phyloP scores from a whole-genome alignment of 148 eudicot species.

The Amaranthus hypochondriacus region DNA sequence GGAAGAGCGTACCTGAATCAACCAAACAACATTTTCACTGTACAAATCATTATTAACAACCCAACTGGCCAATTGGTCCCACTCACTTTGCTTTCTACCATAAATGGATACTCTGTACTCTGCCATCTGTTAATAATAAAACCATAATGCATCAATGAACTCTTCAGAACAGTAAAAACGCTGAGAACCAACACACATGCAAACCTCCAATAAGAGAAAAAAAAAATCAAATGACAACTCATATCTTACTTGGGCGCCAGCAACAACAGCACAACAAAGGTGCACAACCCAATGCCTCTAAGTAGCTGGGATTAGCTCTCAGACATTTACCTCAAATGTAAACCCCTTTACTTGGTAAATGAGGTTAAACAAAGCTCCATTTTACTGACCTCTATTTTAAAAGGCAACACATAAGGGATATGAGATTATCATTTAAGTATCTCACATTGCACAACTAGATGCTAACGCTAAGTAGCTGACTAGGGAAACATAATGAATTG shows the following conservation, averaged over 20 bases:
- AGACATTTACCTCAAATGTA: no score
- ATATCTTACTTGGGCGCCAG: neutral
- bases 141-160: neutral
- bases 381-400: no score
- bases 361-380: no score
- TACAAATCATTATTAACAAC: slow-evolving; percentile 88
- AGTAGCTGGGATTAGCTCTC: no score
- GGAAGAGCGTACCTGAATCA: slow-evolving; percentile 65
- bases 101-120: slow-evolving; percentile 94
- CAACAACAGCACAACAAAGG: no score
- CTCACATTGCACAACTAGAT: no score
- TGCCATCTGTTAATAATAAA: slow-evolving; percentile 74
- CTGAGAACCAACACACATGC: neutral
- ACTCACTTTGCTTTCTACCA: slow-evolving; percentile 97
- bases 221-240: neutral
- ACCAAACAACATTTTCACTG: slow-evolving; percentile 98
- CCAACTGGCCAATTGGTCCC: slow-evolving; percentile 99
- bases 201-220: neutral
- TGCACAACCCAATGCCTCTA: no score
- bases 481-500: no score
- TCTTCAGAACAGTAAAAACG: neutral
- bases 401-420: no score
- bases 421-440: no score
- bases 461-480: no score
- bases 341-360: no score